These are phyloP conservation scores for Liriodendron chinense DNA, from an alignment of 164 flowering plant species.

Conservation along the genomic window DNA sequence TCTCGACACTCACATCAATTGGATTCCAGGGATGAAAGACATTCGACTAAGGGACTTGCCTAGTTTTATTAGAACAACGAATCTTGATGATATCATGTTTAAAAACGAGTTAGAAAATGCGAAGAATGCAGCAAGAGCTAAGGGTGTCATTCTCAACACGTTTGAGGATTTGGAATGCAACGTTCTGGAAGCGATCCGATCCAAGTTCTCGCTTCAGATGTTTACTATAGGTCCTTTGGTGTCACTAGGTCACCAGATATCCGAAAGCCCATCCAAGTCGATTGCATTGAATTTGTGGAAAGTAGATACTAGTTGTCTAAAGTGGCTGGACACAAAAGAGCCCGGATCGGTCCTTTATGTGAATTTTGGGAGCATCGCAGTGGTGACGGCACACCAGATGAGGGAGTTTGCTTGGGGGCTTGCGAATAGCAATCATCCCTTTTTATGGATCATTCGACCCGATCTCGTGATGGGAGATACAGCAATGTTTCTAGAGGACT, in stretches of 20 bases:
- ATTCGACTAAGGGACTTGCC: conserved; percentile 10
- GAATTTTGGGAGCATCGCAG: conserved; percentile 29
- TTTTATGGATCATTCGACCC: conserved; percentile 27
- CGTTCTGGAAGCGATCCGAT: conserved; percentile 2
- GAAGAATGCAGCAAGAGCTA: not conserved
- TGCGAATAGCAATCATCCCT: conserved; percentile 25
- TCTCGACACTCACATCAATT: conserved; percentile 5
- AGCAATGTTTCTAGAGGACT: conserved; percentile 20
- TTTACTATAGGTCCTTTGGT: conserved; percentile 2
- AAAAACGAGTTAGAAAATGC: not conserved
- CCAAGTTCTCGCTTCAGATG: not conserved
- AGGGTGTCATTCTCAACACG: conserved; percentile 10
- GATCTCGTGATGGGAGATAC: conserved; percentile 25
- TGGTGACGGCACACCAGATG: conserved; percentile 23
- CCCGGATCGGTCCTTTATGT: conserved; percentile 28
- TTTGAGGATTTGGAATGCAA: not conserved
- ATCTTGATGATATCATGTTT: conserved; percentile 8
- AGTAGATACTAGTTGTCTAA: conserved; percentile 19
- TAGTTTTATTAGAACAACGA: conserved; percentile 3
- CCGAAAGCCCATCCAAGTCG: not conserved
- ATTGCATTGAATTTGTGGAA: conserved; percentile 17
- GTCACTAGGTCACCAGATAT: not conserved
- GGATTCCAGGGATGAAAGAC: conserved; percentile 10
- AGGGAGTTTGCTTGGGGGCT: conserved; percentile 37
- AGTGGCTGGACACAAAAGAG: conserved; percentile 25